Percentiles rank a stretch among this genome's conserved stretches.
Conservation (phyloP, 495 filamentous ascomycete genomes). For the Apiosordaria backusii region DNA sequence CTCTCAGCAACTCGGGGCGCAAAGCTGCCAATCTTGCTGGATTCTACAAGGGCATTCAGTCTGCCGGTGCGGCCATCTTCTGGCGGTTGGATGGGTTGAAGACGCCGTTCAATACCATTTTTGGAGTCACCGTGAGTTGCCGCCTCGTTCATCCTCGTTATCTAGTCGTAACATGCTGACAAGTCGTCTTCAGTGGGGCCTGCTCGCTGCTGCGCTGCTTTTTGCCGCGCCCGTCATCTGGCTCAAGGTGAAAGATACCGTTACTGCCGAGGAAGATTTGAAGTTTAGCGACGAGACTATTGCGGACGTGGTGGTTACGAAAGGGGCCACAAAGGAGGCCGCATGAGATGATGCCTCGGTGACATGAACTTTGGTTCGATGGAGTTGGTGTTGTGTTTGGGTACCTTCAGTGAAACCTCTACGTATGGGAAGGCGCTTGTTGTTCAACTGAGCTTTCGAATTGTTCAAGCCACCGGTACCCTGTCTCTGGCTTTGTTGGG, state of each 20-base stretch:
- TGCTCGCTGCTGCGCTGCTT: slow-evolving; percentile 67
- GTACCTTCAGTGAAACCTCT: neutral
- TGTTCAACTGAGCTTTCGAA: too few relatives aligned
- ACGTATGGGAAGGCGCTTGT: neutral
- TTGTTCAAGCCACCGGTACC: neutral
- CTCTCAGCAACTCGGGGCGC: slow-evolving; percentile 83
- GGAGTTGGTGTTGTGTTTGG: neutral
- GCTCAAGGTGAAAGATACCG: slow-evolving; percentile 70
- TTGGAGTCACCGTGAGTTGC: slow-evolving; percentile 46
- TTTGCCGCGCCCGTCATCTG: slow-evolving; percentile 77
- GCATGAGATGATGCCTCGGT: neutral
- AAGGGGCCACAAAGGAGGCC: neutral
- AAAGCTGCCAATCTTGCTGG: slow-evolving; percentile 91
- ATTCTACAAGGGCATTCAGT: slow-evolving; percentile 95
- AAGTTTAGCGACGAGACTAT: slow-evolving; percentile 78
- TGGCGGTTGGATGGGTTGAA: slow-evolving; percentile 70
- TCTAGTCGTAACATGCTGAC: neutral
- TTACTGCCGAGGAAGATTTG: slow-evolving; percentile 70
- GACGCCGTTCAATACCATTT: slow-evolving; percentile 62
- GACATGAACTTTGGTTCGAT: neutral
- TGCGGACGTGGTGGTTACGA: slow-evolving; percentile 52
- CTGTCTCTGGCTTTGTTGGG: neutral
- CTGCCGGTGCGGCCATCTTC: slow-evolving; percentile 83
- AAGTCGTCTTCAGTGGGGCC: slow-evolving; percentile 54
- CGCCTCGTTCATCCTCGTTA: neutral